These are phyloP conservation scores for Lenwebbia sp. DNA, from an alignment of 345 rosid genomes.

Conservation along the genomic window DNA sequence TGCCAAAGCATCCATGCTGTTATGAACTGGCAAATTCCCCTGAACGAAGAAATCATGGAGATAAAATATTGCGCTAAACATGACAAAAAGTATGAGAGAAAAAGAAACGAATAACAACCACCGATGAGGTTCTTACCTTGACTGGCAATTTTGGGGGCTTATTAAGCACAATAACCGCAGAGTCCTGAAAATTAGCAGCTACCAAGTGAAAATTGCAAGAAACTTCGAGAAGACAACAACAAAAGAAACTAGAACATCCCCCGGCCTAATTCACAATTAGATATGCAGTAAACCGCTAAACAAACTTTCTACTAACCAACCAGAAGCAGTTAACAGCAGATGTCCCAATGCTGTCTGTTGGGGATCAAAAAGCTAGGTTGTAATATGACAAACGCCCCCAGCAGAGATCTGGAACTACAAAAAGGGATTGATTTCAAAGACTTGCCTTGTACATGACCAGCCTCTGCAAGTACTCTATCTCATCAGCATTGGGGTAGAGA, in stretches of 20 bases:
- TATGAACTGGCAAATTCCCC: slow-evolving; percentile 84
- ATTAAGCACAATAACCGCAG: slow-evolving; percentile 70
- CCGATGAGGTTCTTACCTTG: slow-evolving; percentile 32
- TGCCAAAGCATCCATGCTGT: slow-evolving; percentile 94
- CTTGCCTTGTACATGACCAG: slow-evolving; percentile 82
- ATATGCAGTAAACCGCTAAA: neutral
- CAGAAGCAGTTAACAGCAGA: neutral
- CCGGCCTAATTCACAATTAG: neutral
- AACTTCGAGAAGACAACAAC: neutral
- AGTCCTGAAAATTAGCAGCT: slow-evolving; percentile 35
- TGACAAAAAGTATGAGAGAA: neutral
- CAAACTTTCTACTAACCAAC: neutral
- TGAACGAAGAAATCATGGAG: slow-evolving; percentile 2
- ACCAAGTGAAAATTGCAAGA: neutral
- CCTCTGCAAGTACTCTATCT: slow-evolving; percentile 77
- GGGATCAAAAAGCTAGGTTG: neutral
- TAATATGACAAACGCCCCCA: neutral
- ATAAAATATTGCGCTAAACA: neutral
- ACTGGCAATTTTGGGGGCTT: slow-evolving; percentile 89
- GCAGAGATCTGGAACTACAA: neutral
- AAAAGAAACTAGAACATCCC: neutral
- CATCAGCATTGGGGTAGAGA: slow-evolving; percentile 83
- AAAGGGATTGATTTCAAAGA: neutral
- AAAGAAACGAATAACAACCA: neutral
- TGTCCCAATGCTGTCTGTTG: neutral